Conservation (phyloP, 768 basidiomycete genomes). For the Leccinum obscurum region DNA sequence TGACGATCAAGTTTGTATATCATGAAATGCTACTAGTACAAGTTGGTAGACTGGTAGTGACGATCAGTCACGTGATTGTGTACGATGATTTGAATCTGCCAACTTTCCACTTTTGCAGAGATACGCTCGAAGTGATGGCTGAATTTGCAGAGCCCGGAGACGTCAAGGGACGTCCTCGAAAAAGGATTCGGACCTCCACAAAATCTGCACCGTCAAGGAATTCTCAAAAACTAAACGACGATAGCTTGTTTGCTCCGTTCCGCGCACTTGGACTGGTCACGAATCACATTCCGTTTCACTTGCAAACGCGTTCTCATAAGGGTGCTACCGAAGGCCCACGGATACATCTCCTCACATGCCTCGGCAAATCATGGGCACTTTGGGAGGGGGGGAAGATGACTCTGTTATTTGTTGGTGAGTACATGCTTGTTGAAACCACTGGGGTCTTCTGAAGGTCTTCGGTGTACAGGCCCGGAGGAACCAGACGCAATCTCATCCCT, state of each 20-base stretch:
- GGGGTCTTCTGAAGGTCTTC: conserved; percentile 5
- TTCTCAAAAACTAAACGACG: conserved; percentile 10
- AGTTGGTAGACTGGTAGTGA: no score
- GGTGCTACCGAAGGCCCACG: conserved; percentile 82
- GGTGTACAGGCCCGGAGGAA: conserved; percentile 73
- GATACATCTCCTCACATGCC: conserved; percentile 81
- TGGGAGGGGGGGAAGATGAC: conserved; percentile 97
- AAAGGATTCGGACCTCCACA: conserved; percentile 20
- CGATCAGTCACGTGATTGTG: conserved; percentile 17
- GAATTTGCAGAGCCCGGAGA: conserved; percentile 16
- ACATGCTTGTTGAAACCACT: background rate
- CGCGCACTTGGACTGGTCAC: conserved; percentile 94
- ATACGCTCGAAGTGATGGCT: conserved; percentile 18
- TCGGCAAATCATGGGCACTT: conserved; percentile 89
- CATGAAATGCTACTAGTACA: no score
- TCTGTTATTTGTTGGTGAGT: conserved; percentile 88
- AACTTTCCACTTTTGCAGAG: conserved; percentile 1
- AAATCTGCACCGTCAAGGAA: conserved; percentile 6
- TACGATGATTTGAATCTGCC: background rate
- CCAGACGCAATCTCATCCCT: conserved; percentile 71
- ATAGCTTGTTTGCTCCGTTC: conserved; percentile 85
- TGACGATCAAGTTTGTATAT: background rate
- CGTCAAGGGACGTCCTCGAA: conserved; percentile 24
- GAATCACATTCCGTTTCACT: conserved; percentile 83
- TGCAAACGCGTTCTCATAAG: conserved; percentile 84